Conservation (phyloP, 805 yeast species). For the Sugiyamaella qingdaonensis region DNA sequence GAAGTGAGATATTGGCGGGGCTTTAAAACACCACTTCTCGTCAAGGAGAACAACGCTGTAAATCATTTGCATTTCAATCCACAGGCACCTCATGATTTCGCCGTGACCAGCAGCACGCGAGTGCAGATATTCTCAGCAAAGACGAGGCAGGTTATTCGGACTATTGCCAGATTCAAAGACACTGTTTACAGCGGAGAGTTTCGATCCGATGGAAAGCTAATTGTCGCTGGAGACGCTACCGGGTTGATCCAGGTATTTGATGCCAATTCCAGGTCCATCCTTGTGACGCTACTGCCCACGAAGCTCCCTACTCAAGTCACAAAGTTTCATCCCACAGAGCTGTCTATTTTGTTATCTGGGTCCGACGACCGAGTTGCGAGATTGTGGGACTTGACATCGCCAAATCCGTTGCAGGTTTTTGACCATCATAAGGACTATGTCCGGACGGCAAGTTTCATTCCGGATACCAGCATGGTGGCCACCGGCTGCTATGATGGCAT, state of each 20-base stretch:
- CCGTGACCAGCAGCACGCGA: constrained; percentile 85
- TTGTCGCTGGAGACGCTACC: constrained; percentile 93
- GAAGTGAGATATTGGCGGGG: constrained; percentile 95
- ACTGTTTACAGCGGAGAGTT: constrained; percentile 89
- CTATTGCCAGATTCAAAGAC: constrained; percentile 84
- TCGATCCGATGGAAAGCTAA: constrained; percentile 82
- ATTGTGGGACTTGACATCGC: constrained; percentile 82
- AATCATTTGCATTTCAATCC: constrained; percentile 87
- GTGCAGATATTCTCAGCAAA: constrained; percentile 91
- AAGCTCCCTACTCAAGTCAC: constrained; percentile 90
- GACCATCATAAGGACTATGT: constrained; percentile 83
- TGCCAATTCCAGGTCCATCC: constrained; percentile 69
- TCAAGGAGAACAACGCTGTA: constrained; percentile 90
- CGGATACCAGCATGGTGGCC: constrained; percentile 69
- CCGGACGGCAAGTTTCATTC: constrained; percentile 74
- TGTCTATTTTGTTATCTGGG: constrained; percentile 76
- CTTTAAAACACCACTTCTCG: constrained; percentile 76
- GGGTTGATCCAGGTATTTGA: constrained; percentile 91
- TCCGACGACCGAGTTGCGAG: constrained; percentile 87
- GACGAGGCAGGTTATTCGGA: constrained; percentile 85
- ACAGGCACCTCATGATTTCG: constrained; percentile 80
- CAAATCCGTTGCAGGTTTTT: constrained; percentile 67
- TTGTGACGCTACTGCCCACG: constrained; percentile 79
- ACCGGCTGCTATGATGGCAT: constrained; percentile 94
- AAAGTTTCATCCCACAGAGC: constrained; percentile 75